A percentile compares a stretch with the other conserved stretches of the same genome.
phyloP scores from a whole-genome alignment of 2,329 filamentous ascomycete genomes.

The Trichophaea hybrida region DNA sequence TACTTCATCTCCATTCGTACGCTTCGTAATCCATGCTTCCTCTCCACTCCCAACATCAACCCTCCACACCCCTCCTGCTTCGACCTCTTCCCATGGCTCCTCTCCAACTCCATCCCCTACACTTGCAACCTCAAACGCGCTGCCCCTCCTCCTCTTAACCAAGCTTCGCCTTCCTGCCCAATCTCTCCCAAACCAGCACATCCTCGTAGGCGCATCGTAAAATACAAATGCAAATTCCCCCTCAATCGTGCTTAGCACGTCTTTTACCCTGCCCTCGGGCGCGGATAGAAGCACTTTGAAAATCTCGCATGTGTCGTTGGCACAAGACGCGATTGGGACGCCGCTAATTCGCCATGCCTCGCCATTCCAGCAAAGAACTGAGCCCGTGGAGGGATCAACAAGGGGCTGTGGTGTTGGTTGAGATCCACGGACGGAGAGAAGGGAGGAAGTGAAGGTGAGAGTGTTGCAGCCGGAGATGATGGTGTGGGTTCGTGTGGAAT shows the following conservation, averaged over 20 bases:
- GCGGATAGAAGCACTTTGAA: conserved; percentile 43
- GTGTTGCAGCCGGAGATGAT: conserved; percentile 24
- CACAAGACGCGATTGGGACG: conserved; percentile 38
- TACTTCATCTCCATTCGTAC: not conserved
- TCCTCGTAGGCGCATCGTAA: conserved; percentile 47
- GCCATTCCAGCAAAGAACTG: conserved; percentile 88
- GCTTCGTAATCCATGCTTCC: conserved; percentile 5
- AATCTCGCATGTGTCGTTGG: conserved; percentile 65
- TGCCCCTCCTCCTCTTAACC: conserved; percentile 37
- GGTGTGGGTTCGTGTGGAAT: conserved; percentile 31
- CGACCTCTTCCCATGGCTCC: conserved; percentile 59
- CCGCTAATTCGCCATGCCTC: conserved; percentile 71
- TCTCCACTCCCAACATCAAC: conserved; percentile 39
- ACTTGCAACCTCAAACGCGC: conserved; percentile 52
- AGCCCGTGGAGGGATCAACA: conserved; percentile 40
- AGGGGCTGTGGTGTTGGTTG: conserved; percentile 61
- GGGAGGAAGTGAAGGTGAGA: conserved; percentile 62
- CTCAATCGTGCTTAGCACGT: conserved; percentile 46
- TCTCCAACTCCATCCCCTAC: conserved; percentile 42
- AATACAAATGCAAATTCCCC: conserved; percentile 88
- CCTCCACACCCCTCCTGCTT: conserved; percentile 67
- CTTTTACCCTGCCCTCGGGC: conserved; percentile 33
- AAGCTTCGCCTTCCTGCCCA: conserved; percentile 76
- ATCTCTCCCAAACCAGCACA: conserved; percentile 72
- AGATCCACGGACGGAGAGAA: conserved; percentile 75